Evolutionary conservation across 164 flowering plant genomes (phyloP).

Genomic region (Platanus orientalis): DNA sequence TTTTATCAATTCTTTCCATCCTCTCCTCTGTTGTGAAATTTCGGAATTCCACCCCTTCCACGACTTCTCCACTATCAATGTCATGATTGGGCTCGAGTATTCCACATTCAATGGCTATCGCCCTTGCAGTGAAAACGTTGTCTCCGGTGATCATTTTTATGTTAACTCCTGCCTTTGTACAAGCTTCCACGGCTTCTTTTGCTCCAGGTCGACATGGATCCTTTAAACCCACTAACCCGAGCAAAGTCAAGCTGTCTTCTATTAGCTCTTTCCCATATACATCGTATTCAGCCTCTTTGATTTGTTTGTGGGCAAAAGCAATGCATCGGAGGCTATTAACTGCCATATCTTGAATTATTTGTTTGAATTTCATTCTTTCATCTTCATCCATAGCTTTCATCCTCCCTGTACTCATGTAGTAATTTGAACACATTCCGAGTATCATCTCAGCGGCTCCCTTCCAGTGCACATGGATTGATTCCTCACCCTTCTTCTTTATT

Average conservation of each 20-base stretch:
- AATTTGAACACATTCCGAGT: neutral
- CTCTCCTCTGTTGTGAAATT: too few relatives aligned
- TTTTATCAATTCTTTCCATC: neutral
- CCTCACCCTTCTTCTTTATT: neutral
- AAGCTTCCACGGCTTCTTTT: neutral
- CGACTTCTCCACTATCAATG: neutral
- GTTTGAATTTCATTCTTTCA: neutral
- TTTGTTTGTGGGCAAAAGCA: neutral
- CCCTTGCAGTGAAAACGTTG: constrained; percentile 6
- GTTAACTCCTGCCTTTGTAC: neutral
- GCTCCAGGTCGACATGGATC: neutral
- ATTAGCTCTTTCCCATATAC: neutral
- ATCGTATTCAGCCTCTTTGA: too few relatives aligned
- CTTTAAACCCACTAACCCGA: neutral
- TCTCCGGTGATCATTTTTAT: neutral
- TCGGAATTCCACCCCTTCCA: neutral
- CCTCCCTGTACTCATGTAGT: neutral
- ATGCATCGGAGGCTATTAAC: neutral
- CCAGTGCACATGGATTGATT: neutral
- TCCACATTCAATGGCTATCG: constrained; percentile 10
- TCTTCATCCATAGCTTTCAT: neutral
- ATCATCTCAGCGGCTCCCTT: neutral
- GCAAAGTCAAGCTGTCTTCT: neutral
- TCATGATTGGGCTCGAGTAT: neutral
- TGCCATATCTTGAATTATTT: neutral